Percentiles rank a stretch among this genome's conserved stretches.
Evolutionary conservation across 1,284 basidiomycete species (phyloP).

Genomic region (Hortiboletus rubellus): DNA sequence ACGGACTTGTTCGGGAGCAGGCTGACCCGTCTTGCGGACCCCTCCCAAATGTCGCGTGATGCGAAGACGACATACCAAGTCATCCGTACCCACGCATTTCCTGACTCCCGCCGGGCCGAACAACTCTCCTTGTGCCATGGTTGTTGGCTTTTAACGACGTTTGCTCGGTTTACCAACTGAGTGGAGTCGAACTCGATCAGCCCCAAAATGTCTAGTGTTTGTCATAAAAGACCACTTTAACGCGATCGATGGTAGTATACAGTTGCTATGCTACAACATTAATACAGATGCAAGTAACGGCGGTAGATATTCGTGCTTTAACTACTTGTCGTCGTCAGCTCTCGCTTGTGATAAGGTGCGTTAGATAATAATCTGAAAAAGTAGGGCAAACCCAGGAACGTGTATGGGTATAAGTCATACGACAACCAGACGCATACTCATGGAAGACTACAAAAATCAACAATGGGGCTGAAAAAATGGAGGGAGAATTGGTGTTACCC

Average conservation of each 20-base stretch:
- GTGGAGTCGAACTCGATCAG: background rate
- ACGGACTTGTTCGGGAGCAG: conserved; percentile 1
- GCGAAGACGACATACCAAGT: conserved; percentile 12
- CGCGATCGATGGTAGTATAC: conserved; percentile 20
- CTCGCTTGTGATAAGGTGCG: background rate
- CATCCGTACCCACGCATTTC: conserved; percentile 21
- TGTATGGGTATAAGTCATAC: conserved; percentile 20
- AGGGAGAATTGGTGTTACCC: conserved; percentile 14
- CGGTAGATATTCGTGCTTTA: background rate
- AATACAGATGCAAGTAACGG: conserved; percentile 14
- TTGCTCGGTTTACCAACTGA: background rate
- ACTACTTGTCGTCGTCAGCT: conserved; percentile 7
- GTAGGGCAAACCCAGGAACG: background rate
- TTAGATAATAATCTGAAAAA: conserved; percentile 3
- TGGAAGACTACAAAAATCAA: conserved; percentile 6
- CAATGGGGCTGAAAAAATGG: background rate
- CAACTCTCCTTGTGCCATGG: too few relatives aligned
- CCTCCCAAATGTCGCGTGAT: background rate
- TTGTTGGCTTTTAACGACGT: too few relatives aligned
- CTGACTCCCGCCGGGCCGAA: conserved; percentile 2
- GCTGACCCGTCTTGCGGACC: background rate
- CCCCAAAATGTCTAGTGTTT: background rate
- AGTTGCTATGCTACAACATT: conserved; percentile 29
- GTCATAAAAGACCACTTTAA: background rate
- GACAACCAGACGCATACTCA: conserved; percentile 17